phyloP scores from a whole-genome alignment of 75 land plant genomes.

The Azolla pinnata region DNA sequence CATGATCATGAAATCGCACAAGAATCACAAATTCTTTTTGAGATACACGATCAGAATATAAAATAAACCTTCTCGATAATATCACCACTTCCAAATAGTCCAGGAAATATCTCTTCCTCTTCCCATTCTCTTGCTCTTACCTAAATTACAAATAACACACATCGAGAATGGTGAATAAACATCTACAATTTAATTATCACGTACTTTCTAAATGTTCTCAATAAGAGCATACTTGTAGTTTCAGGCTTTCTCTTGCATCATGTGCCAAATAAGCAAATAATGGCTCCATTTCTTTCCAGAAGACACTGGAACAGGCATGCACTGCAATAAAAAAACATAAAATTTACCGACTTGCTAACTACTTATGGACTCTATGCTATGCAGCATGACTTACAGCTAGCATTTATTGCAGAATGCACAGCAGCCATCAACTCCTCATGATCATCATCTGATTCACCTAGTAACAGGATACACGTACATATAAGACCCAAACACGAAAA shows the following conservation, averaged over 20 bases:
- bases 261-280: conserved; percentile 50
- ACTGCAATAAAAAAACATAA: conserved; percentile 23
- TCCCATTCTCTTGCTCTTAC: background rate
- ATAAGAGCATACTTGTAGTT: conserved; percentile 40
- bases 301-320: conserved; percentile 32
- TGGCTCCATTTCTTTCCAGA: conserved; percentile 80
- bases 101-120: background rate
- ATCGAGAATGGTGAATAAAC: background rate
- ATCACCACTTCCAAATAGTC: background rate
- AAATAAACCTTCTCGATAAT: background rate
- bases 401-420: conserved; percentile 44
- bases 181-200: background rate
- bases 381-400: conserved; percentile 44
- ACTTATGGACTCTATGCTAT: too few species aligned
- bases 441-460: conserved; percentile 75
- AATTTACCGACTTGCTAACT: background rate
- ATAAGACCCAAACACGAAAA: too few species aligned
- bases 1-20: too few species aligned
- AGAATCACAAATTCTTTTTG: too few species aligned
- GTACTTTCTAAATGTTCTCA: too few species aligned
- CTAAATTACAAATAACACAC: background rate
- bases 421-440: conserved; percentile 69
- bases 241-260: conserved; percentile 37
- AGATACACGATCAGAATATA: too few species aligned
- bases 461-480: too few species aligned